Evolutionary conservation across 345 rosid species (phyloP).

Genomic region (Jatropha curcas): DNA sequence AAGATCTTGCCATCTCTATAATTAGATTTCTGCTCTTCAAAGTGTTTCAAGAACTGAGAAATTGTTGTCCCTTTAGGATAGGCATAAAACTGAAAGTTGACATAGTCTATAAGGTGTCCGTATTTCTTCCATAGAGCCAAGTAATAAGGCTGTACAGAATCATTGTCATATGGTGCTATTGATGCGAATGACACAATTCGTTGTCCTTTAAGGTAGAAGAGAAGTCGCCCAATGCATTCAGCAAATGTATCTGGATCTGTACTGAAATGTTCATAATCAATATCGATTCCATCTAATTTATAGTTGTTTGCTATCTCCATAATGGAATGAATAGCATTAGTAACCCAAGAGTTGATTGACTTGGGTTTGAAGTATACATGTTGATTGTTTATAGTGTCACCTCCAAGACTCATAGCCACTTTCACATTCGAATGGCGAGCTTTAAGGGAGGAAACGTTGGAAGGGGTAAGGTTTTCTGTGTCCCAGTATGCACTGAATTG

Average conservation of each 20-base stretch:
- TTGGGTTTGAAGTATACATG: constrained; percentile 29
- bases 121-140: constrained; percentile 54
- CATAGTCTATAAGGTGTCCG: constrained; percentile 58
- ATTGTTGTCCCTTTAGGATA: constrained; percentile 41
- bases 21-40: constrained; percentile 38
- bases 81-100: constrained; percentile 64
- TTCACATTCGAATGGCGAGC: constrained; percentile 39
- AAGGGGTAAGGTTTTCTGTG: constrained; percentile 35
- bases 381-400: constrained; percentile 35
- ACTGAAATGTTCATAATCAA: constrained; percentile 55
- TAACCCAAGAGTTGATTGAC: constrained; percentile 52
- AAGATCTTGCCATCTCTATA: constrained; percentile 45
- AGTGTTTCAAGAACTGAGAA: constrained; percentile 41
- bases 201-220: constrained; percentile 24
- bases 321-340: constrained; percentile 46
- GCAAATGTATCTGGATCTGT: constrained; percentile 54
- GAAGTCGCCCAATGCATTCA: constrained; percentile 55
- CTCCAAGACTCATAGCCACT: constrained; percentile 63
- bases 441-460: constrained; percentile 41
- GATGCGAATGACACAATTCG: constrained; percentile 42
- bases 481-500: constrained; percentile 48
- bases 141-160: constrained; percentile 46
- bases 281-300: constrained; percentile 51
- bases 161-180: constrained; percentile 54
- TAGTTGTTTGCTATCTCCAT: constrained; percentile 36